Conservation (phyloP, 2,329 filamentous ascomycete species). For the Fusarium pseudoanthophilum region DNA sequence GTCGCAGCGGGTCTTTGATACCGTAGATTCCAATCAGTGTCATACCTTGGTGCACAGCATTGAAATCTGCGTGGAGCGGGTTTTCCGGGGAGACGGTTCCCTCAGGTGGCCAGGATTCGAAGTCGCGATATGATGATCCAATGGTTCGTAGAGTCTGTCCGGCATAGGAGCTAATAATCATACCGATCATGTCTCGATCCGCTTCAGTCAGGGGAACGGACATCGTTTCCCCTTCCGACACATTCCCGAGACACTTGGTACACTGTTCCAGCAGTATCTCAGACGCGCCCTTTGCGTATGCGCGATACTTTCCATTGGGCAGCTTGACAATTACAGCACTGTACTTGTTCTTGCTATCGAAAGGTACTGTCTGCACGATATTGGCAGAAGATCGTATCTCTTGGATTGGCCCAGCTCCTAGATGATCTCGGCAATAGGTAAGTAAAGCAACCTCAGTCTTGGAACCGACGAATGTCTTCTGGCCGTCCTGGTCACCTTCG, state of each 20-base stretch:
- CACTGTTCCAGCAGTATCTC: slow-evolving; percentile 64
- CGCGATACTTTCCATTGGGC: slow-evolving; percentile 56
- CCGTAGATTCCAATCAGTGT: slow-evolving; percentile 65
- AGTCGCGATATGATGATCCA: slow-evolving; percentile 77
- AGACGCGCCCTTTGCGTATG: slow-evolving; percentile 66
- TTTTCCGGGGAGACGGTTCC: slow-evolving; percentile 71
- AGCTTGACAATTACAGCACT: slow-evolving; percentile 66
- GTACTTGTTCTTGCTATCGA: slow-evolving; percentile 65
- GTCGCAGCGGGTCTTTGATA: slow-evolving; percentile 73
- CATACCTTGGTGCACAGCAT: slow-evolving; percentile 57
- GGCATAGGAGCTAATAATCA: slow-evolving; percentile 69
- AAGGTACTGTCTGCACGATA: slow-evolving; percentile 63
- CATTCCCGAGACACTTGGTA: slow-evolving; percentile 57
- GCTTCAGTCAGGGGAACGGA: slow-evolving; percentile 56
- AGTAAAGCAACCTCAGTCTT: slow-evolving; percentile 68
- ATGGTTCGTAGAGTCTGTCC: slow-evolving; percentile 78
- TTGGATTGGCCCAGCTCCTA: slow-evolving; percentile 60
- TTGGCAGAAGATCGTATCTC: slow-evolving; percentile 59
- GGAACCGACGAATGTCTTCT: slow-evolving; percentile 62
- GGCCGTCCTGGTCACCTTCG: slow-evolving; percentile 59
- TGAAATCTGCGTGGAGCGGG: slow-evolving; percentile 63
- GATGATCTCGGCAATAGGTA: slow-evolving; percentile 60
- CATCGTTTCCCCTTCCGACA: slow-evolving; percentile 67
- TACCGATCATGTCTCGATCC: slow-evolving; percentile 64
- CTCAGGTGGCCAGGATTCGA: slow-evolving; percentile 75